A percentile compares a stretch with the other conserved stretches of the same genome.
Evolutionary conservation across 1,284 basidiomycete genomes (phyloP).

Genomic region (Cryptococcus wingfieldii): DNA sequence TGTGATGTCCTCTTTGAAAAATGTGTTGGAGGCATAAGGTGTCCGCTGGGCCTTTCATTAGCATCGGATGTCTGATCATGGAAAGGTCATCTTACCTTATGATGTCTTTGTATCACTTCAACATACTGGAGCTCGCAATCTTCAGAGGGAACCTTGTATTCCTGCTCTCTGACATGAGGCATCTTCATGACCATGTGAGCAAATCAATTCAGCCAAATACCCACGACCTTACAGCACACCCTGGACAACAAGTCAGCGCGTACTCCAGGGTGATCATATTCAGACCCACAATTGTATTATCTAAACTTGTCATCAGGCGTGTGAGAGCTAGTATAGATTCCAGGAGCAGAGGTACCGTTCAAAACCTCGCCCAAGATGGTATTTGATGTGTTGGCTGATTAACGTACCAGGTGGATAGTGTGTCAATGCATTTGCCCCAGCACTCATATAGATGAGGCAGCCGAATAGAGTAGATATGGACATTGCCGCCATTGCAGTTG

Average conservation of each 20-base stretch:
- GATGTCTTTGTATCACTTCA: conserved; percentile 42
- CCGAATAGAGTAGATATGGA: too few relatives aligned
- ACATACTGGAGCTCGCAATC: conserved; percentile 34
- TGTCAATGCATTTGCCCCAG: background rate
- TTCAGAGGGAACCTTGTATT: conserved; percentile 21
- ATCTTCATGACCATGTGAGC: conserved; percentile 12
- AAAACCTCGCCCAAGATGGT: conserved; percentile 12
- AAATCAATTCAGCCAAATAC: background rate
- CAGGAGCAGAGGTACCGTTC: conserved; percentile 27
- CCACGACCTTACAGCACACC: conserved; percentile 13
- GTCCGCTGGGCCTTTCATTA: conserved; percentile 21
- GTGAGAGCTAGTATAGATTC: conserved; percentile 28
- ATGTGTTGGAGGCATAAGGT: conserved; percentile 41
- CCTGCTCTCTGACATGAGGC: conserved; percentile 29
- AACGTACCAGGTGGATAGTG: conserved; percentile 11
- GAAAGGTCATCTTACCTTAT: conserved; percentile 23
- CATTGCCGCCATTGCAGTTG: too few relatives aligned
- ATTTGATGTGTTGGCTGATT: conserved; percentile 9
- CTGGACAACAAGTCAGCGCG: background rate
- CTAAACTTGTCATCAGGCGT: conserved; percentile 30
- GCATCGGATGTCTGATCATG: background rate
- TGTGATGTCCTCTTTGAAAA: conserved; percentile 35
- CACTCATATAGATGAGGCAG: background rate
- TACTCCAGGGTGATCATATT: background rate
- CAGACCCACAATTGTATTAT: conserved; percentile 31